phyloP scores from a whole-genome alignment of 1,284 basidiomycete genomes.

The Somion occarium region DNA sequence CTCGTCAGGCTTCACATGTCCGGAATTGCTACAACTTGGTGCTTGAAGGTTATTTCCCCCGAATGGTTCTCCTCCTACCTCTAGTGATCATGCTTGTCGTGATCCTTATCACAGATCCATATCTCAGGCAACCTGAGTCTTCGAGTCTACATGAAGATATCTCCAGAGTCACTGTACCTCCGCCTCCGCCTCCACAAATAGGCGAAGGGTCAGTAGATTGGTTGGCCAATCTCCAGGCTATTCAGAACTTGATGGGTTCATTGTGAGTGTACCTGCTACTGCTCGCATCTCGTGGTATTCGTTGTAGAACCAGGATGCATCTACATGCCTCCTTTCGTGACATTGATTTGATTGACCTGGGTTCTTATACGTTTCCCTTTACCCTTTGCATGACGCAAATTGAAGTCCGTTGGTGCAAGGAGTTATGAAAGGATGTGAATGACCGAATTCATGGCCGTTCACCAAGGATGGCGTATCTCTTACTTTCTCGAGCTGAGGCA shows the following conservation, averaged over 20 bases:
- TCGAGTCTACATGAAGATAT: slow-evolving; percentile 9
- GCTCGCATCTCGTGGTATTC: neutral
- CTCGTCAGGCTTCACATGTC: slow-evolving; percentile 4
- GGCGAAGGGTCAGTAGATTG: slow-evolving; percentile 61
- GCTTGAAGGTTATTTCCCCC: slow-evolving; percentile 59
- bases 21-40: no score
- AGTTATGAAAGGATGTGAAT: no score
- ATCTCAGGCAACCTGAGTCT: slow-evolving; percentile 16
- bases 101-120: slow-evolving; percentile 54
- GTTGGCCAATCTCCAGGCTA: slow-evolving; percentile 73
- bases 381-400: no score
- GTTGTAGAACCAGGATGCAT: no score
- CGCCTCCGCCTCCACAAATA: slow-evolving; percentile 34
- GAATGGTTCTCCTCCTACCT: slow-evolving; percentile 59
- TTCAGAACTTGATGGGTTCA: slow-evolving; percentile 78
- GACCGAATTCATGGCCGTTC: no score
- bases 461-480: no score
- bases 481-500: no score
- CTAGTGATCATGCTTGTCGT: slow-evolving; percentile 49
- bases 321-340: no score
- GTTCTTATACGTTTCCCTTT: no score
- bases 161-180: slow-evolving; percentile 24
- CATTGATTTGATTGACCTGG: no score
- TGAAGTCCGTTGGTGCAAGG: no score
- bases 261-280: slow-evolving; percentile 39